Evolutionary conservation across 192 early-diverging fungal genomes (phyloP).

Genomic region (Umbelopsis sp.): DNA sequence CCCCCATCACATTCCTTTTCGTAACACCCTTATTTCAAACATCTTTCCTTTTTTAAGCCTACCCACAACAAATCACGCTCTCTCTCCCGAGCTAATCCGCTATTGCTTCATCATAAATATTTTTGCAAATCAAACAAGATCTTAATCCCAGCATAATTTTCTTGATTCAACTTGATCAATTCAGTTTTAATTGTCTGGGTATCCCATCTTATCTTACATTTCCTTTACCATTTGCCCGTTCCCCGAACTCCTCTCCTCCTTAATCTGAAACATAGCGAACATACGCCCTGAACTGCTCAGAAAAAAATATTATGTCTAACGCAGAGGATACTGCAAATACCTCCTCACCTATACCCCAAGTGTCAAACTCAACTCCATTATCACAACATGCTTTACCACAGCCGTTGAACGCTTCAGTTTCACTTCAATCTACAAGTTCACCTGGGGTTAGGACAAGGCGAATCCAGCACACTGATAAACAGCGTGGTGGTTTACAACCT

Average conservation of each 20-base stretch:
- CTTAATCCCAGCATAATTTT: neutral
- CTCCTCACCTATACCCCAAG: neutral
- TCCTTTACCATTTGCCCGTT: neutral
- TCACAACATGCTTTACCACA: neutral
- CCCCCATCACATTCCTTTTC: slow-evolving; percentile 15
- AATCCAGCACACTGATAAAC: neutral
- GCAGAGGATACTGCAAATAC: neutral
- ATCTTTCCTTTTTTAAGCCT: slow-evolving; percentile 13
- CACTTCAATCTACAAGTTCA: neutral
- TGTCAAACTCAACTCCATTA: neutral
- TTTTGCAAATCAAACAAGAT: neutral
- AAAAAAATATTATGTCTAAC: slow-evolving; percentile 6
- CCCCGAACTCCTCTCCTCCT: neutral
- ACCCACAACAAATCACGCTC: slow-evolving; percentile 11
- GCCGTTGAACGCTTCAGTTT: neutral
- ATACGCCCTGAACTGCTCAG: neutral
- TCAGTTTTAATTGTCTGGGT: neutral
- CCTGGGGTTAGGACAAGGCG: neutral
- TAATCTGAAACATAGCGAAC: slow-evolving; percentile 15
- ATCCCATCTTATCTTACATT: neutral
- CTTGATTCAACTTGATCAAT: neutral
- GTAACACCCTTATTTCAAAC: neutral
- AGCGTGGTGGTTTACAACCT: neutral
- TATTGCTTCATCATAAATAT: neutral
- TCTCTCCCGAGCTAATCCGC: slow-evolving; percentile 4